These are phyloP conservation scores for Microcyclosporella mali DNA, from an alignment of 2,329 filamentous ascomycete species.

Conservation along the genomic window DNA sequence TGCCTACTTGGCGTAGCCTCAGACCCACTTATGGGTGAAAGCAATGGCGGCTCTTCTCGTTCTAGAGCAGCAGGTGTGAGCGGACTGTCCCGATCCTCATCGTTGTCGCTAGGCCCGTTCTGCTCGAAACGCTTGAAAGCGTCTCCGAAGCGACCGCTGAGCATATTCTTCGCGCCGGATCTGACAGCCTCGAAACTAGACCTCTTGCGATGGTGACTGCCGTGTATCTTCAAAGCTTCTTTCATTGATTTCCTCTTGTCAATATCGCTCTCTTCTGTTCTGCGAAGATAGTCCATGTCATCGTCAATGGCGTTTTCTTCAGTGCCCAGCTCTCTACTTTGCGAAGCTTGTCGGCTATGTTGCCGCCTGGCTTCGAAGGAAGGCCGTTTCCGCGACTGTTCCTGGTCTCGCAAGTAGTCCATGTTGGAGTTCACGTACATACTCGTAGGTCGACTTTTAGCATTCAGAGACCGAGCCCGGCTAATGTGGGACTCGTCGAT, in stretches of 20 bases:
- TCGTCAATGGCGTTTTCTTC: conserved; percentile 66
- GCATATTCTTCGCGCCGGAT: conserved; percentile 63
- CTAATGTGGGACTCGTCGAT: conserved; percentile 49
- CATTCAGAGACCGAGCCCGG: conserved; percentile 58
- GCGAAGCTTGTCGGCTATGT: conserved; percentile 26
- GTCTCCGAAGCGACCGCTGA: conserved; percentile 86
- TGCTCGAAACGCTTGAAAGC: conserved; percentile 85
- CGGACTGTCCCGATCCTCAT: conserved; percentile 9
- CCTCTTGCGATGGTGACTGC: conserved; percentile 60
- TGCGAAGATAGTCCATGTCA: conserved; percentile 75
- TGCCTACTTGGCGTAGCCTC: conserved; percentile 64
- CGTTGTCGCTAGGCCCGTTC: conserved; percentile 9
- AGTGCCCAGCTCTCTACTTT: conserved; percentile 38
- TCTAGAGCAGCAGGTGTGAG: conserved; percentile 17
- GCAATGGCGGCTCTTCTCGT: conserved; percentile 28
- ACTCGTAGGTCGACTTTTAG: conserved; percentile 68
- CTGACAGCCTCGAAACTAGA: conserved; percentile 60
- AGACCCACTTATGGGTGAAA: conserved; percentile 69
- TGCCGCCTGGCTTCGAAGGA: conserved; percentile 27
- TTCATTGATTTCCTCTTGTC: conserved; percentile 10
- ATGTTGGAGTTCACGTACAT: conserved; percentile 77
- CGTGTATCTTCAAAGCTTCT: conserved; percentile 43
- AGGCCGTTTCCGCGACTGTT: conserved; percentile 37
- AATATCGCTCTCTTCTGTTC: conserved; percentile 60
- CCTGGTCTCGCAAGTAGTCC: conserved; percentile 74